phyloP scores from a whole-genome alignment of 2,329 filamentous ascomycete species.

The Spiromastix sp. region DNA sequence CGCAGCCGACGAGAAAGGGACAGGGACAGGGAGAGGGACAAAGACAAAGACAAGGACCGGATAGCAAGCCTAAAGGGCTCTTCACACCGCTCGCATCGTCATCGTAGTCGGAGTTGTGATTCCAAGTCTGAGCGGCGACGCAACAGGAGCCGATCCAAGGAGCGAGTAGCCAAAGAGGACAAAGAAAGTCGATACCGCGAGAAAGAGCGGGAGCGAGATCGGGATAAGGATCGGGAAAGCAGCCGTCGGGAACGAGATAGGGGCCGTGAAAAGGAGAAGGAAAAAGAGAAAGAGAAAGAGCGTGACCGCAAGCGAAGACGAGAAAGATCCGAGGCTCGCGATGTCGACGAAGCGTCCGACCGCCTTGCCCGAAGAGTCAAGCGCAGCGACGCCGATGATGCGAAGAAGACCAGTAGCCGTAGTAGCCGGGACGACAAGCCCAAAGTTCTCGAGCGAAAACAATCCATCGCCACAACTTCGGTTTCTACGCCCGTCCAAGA shows the following conservation, averaged over 20 bases:
- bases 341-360: constrained; percentile 20
- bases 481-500: too few relatives aligned
- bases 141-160: constrained; percentile 17
- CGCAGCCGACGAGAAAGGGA: constrained; percentile 53
- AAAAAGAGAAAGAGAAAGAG: constrained; percentile 15
- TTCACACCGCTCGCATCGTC: constrained; percentile 43
- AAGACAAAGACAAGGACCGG: too few relatives aligned
- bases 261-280: constrained; percentile 19
- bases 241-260: constrained; percentile 25
- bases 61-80: constrained; percentile 27
- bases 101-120: too few relatives aligned
- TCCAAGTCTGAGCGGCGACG: too few relatives aligned
- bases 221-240: constrained; percentile 6
- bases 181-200: constrained; percentile 18
- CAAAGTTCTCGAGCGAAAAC: neutral
- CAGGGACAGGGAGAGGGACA: too few relatives aligned
- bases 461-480: too few relatives aligned
- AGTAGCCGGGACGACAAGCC: neutral
- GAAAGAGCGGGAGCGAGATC: constrained; percentile 16
- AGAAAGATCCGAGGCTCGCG: constrained; percentile 26
- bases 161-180: constrained; percentile 22
- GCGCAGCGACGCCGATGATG: constrained; percentile 22
- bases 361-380: constrained; percentile 27
- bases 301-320: constrained; percentile 27
- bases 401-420: constrained; percentile 6